These are phyloP conservation scores for Globisporangium mamillatum DNA, from an alignment of 352 stramenopile genomes.

Conservation along the genomic window DNA sequence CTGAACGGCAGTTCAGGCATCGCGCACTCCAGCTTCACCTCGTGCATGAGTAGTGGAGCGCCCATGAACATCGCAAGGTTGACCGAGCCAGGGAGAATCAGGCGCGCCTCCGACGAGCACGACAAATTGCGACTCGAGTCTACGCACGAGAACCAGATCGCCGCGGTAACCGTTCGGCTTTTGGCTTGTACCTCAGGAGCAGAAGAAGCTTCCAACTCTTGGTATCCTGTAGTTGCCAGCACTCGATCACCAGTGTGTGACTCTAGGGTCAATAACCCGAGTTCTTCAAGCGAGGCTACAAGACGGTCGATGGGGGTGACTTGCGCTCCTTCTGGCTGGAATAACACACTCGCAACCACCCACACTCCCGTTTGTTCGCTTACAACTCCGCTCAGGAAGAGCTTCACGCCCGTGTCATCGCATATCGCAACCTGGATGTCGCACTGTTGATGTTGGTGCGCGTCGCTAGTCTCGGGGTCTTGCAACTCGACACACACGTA, in stretches of 20 bases:
- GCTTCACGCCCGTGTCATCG: conserved; percentile 26
- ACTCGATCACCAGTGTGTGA: background rate
- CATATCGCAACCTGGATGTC: conserved; percentile 36
- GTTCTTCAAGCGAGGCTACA: background rate
- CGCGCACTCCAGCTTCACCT: conserved; percentile 48
- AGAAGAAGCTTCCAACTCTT: background rate
- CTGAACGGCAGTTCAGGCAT: conserved; percentile 60
- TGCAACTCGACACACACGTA: conserved; percentile 2
- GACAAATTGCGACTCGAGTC: conserved; percentile 45
- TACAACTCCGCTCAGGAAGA: conserved; percentile 35
- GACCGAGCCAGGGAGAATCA: conserved; percentile 32
- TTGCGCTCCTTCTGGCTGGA: background rate
- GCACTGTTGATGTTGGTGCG: background rate
- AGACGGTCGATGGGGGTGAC: conserved; percentile 16
- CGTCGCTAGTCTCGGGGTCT: background rate
- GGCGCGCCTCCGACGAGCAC: conserved; percentile 23
- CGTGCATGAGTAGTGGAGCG: background rate
- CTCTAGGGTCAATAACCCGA: background rate
- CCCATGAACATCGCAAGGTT: conserved; percentile 18
- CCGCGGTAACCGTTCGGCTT: conserved; percentile 16
- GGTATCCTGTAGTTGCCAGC: too few relatives aligned
- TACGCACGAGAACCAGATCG: conserved; percentile 42
- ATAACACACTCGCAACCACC: conserved; percentile 29
- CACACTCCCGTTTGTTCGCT: conserved; percentile 21
- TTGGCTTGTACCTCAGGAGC: background rate